These are phyloP conservation scores for Lathyrus tuberosus DNA, from an alignment of 306 rosid genomes.

Conservation along the genomic window DNA sequence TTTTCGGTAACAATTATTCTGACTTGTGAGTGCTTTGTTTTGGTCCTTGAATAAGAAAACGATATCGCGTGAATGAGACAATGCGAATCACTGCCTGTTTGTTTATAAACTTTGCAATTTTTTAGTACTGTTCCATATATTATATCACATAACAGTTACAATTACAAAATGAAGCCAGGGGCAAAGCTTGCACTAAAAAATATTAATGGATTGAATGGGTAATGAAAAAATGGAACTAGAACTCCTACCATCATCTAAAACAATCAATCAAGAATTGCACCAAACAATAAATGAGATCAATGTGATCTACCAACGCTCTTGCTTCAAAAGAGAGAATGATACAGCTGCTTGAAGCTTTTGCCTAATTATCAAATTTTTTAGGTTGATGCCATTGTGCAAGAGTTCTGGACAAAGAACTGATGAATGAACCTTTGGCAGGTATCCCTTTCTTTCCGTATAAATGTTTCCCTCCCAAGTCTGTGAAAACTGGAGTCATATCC, in stretches of 20 bases:
- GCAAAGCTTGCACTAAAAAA: slow-evolving; percentile 52
- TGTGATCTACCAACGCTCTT: slow-evolving; percentile 45
- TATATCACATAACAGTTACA: slow-evolving; percentile 46
- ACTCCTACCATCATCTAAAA: slow-evolving; percentile 48
- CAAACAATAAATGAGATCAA: slow-evolving; percentile 48
- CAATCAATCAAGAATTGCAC: slow-evolving; percentile 59
- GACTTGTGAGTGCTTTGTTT: not conserved
- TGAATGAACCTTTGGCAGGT: slow-evolving; percentile 75
- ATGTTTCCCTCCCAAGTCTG: slow-evolving; percentile 97
- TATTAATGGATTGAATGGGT: slow-evolving; percentile 63
- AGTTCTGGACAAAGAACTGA: slow-evolving; percentile 74
- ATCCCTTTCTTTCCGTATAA: slow-evolving; percentile 86
- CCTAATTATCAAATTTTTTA: slow-evolving; percentile 88
- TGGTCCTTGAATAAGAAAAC: not conserved
- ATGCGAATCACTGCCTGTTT: slow-evolving; percentile 10
- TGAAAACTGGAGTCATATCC: slow-evolving; percentile 76
- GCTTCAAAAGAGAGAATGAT: slow-evolving; percentile 46
- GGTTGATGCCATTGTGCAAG: slow-evolving; percentile 95
- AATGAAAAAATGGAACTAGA: slow-evolving; percentile 51
- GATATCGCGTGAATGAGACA: not conserved
- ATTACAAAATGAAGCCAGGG: slow-evolving; percentile 59
- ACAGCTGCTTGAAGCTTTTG: slow-evolving; percentile 34
- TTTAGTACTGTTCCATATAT: slow-evolving; percentile 40
- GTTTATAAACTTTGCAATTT: slow-evolving; percentile 33
- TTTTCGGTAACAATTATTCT: not conserved